Conservation (phyloP, 2,329 filamentous ascomycete species). For the Lomentospora prolificans region DNA sequence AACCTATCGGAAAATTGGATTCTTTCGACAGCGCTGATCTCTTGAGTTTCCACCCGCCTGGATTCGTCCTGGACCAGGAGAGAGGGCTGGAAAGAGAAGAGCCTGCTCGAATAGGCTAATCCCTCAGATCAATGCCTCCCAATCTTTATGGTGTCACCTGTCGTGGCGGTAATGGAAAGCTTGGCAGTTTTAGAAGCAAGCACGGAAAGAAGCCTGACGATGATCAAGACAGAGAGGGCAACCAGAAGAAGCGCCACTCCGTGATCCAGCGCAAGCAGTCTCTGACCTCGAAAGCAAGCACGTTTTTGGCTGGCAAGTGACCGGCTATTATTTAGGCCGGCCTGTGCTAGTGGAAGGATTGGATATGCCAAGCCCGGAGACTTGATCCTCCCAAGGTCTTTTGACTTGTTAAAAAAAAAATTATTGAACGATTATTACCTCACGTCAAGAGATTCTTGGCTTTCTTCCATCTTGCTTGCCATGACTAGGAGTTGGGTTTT, state of each 20-base stretch:
- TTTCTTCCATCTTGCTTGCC: neutral
- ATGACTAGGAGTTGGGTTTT: neutral
- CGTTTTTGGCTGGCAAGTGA: too few relatives aligned
- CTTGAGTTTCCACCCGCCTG: neutral
- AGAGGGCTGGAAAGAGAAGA: neutral
- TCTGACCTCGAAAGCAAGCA: too few relatives aligned
- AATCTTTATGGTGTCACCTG: neutral
- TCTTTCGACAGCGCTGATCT: neutral
- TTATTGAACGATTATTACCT: too few relatives aligned
- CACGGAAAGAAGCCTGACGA: neutral
- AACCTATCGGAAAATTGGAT: conserved; percentile 4
- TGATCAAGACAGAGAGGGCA: neutral
- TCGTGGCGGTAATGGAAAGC: neutral
- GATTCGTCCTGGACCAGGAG: neutral
- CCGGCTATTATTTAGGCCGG: too few relatives aligned
- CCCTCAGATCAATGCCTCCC: neutral
- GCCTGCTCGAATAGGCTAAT: neutral
- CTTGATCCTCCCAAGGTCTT: too few relatives aligned
- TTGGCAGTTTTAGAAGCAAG: neutral
- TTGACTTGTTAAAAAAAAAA: too few relatives aligned
- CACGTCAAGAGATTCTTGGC: too few relatives aligned
- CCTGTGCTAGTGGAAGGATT: too few relatives aligned
- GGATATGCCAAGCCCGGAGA: too few relatives aligned
- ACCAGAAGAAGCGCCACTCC: neutral
- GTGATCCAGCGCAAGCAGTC: too few relatives aligned